A percentile compares a stretch with the other conserved stretches of the same genome.
These are phyloP conservation scores for Rhododendron henanense DNA, from an alignment of 148 eudicot genomes.

Conservation along the genomic window DNA sequence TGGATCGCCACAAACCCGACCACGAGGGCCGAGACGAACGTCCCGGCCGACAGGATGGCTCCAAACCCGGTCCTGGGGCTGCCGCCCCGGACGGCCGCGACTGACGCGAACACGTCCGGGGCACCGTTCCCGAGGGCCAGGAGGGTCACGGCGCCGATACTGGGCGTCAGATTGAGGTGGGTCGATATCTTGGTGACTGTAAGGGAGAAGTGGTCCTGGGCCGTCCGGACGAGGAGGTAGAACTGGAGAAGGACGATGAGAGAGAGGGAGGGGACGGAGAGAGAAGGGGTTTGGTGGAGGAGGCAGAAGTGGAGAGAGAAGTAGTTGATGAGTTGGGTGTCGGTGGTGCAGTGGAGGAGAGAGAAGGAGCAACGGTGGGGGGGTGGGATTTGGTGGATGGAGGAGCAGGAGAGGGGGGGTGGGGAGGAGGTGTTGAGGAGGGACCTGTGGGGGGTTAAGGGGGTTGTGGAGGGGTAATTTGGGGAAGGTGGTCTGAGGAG, in stretches of 20 bases:
- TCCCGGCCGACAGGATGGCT: constrained; percentile 82
- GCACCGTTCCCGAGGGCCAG: constrained; percentile 91
- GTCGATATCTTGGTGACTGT: constrained; percentile 59
- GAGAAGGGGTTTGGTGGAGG: constrained; percentile 33
- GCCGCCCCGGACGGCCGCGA: constrained; percentile 66
- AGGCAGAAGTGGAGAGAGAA: constrained; percentile 45
- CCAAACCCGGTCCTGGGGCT: constrained; percentile 69
- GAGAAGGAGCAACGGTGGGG: constrained; percentile 32
- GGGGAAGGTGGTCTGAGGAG: constrained; percentile 13
- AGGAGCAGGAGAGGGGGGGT: constrained; percentile 23
- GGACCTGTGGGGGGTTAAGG: constrained; percentile 28
- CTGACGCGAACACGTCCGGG: constrained; percentile 84
- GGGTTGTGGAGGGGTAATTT: constrained; percentile 13
- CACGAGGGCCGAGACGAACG: constrained; percentile 77
- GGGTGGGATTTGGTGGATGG: constrained; percentile 22
- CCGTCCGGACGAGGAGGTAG: constrained; percentile 67
- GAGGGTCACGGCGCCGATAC: constrained; percentile 86
- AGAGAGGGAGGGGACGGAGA: constrained; percentile 52
- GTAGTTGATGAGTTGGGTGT: constrained; percentile 50
- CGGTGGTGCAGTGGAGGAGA: constrained; percentile 22
- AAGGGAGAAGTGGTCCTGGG: constrained; percentile 59
- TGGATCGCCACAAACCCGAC: constrained; percentile 84
- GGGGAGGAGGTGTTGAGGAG: constrained; percentile 26
- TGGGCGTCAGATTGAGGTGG: constrained; percentile 56
- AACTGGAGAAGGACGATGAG: constrained; percentile 57